Percentiles rank a stretch among this genome's conserved stretches.
phyloP scores from a whole-genome alignment of 148 eudicot genomes.

The Oxyria digyna region DNA sequence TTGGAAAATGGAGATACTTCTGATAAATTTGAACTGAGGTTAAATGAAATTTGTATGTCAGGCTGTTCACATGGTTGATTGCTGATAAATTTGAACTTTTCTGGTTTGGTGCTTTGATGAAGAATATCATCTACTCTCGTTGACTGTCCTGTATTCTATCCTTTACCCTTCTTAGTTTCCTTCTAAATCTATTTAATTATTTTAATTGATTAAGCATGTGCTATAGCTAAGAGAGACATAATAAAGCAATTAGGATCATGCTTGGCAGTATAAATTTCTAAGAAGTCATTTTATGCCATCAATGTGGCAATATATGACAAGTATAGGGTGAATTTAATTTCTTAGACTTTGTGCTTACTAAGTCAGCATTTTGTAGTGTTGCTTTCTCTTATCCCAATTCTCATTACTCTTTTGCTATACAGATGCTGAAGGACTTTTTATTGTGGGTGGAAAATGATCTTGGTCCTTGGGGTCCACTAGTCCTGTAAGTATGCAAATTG shows the following conservation, averaged over 20 bases:
- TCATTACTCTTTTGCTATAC: constrained; percentile 5
- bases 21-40: background rate
- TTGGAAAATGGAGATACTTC: too few species aligned
- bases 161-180: background rate
- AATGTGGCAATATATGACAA: background rate
- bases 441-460: constrained; percentile 76
- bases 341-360: background rate
- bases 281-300: background rate
- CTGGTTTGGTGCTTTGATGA: background rate
- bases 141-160: background rate
- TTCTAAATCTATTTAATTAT: background rate
- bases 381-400: background rate
- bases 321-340: background rate
- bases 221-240: background rate
- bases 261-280: background rate
- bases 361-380: background rate
- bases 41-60: background rate
- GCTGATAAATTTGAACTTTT: background rate
- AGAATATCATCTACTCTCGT: background rate
- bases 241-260: background rate
- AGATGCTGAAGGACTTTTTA: constrained; percentile 72
- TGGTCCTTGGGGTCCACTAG: constrained; percentile 93
- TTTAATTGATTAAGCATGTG: background rate
- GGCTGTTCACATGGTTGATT: background rate
- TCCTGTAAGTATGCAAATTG: constrained; percentile 47